Conservation (phyloP, 176 grass and related monocot species). For the Aegilops umbellulata region DNA sequence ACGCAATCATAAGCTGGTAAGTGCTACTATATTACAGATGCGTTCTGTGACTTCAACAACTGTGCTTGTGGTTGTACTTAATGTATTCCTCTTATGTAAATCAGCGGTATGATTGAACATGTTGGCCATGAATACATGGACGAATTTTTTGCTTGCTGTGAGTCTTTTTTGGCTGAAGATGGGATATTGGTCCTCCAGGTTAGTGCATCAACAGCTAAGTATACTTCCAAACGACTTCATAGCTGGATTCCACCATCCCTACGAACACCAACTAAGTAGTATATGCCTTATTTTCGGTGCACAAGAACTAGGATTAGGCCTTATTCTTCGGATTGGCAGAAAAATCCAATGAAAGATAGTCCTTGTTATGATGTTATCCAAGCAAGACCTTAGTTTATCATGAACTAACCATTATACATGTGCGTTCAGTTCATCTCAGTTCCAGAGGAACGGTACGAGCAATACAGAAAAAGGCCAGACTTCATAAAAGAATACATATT, state of each 20-base stretch:
- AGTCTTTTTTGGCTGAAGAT: constrained; percentile 4
- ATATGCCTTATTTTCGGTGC: background rate
- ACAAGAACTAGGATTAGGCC: too few relatives aligned
- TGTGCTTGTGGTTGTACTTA: background rate
- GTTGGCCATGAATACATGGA: constrained; percentile 1
- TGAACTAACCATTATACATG: background rate
- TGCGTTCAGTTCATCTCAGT: background rate
- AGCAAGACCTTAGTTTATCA: background rate
- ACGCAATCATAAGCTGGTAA: constrained; percentile 14
- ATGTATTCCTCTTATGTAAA: background rate
- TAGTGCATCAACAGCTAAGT: background rate
- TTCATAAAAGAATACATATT: constrained; percentile 4
- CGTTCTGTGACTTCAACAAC: background rate
- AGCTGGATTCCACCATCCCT: background rate
- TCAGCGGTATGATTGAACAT: background rate
- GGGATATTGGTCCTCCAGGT: constrained; percentile 15
- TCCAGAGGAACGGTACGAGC: background rate
- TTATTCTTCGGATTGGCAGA: too few relatives aligned
- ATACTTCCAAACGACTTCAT: background rate
- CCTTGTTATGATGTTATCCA: background rate
- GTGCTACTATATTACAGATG: background rate
- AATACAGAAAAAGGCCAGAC: background rate
- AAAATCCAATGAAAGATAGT: too few relatives aligned
- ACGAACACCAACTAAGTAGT: background rate
- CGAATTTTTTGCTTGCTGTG: background rate